These are phyloP conservation scores for Chlorociboria aeruginascens DNA, from an alignment of 495 filamentous ascomycete genomes.

Conservation along the genomic window DNA sequence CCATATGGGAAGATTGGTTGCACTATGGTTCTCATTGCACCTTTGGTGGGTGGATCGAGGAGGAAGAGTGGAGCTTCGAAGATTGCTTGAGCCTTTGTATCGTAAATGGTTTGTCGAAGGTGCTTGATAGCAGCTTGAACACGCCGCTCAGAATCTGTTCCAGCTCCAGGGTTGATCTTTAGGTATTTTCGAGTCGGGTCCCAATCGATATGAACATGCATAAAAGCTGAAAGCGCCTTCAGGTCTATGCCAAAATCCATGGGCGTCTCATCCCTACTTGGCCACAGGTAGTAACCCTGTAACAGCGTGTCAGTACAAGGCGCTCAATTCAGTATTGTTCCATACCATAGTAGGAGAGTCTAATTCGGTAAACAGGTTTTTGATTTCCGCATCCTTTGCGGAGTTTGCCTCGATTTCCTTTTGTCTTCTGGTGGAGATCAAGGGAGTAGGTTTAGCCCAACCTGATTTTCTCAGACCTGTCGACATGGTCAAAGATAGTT, in stretches of 20 bases:
- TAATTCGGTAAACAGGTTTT: no score
- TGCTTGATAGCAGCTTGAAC: conserved; percentile 24
- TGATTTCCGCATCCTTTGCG: no score
- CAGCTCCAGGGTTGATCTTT: conserved; percentile 21
- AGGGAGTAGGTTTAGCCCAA: no score
- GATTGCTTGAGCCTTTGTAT: conserved; percentile 24
- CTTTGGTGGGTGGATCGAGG: conserved; percentile 25
- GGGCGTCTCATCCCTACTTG: conserved; percentile 25
- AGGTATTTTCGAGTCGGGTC: conserved; percentile 20
- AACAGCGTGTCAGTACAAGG: neutral
- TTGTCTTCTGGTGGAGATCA: no score
- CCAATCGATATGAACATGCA: conserved; percentile 24
- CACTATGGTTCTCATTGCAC: conserved; percentile 4
- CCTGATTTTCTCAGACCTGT: no score
- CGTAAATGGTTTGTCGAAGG: conserved; percentile 25
- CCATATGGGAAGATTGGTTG: neutral
- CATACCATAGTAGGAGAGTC: neutral
- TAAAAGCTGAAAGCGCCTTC: no score
- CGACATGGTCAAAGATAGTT: no score
- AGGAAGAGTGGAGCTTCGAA: conserved; percentile 26
- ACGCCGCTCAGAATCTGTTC: conserved; percentile 5
- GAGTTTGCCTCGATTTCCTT: no score
- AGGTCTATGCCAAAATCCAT: conserved; percentile 5
- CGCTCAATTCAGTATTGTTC: neutral
- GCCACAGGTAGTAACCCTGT: conserved; percentile 33